Evolutionary conservation across 164 flowering plant genomes (phyloP).

Genomic region (Akebia trifoliata): DNA sequence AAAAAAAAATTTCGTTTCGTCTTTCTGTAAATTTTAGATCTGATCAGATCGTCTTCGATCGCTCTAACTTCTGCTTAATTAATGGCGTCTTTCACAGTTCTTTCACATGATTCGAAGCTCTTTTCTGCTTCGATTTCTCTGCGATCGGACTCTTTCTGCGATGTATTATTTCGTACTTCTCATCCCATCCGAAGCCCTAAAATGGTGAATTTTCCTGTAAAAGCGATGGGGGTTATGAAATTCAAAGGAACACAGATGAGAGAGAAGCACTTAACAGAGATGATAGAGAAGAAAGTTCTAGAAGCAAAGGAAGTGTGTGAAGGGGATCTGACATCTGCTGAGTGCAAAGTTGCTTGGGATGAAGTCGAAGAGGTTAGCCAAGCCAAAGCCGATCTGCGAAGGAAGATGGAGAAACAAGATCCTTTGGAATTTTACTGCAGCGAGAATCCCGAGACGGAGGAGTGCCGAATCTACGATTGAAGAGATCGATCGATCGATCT

Average conservation of each 20-base stretch:
- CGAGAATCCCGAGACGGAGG: slow-evolving; percentile 72
- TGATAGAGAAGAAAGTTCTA: slow-evolving; percentile 71
- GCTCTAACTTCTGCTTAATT: slow-evolving; percentile 1
- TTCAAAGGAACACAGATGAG: slow-evolving; percentile 71
- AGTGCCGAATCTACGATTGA: slow-evolving; percentile 72
- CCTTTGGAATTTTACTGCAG: slow-evolving; percentile 57
- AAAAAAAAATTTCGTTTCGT: too few species aligned
- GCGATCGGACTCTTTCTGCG: not conserved
- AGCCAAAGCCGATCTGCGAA: slow-evolving; percentile 68
- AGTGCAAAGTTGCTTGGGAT: slow-evolving; percentile 86
- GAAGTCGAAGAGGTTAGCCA: slow-evolving; percentile 86
- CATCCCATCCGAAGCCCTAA: not conserved
- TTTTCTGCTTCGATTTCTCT: slow-evolving; percentile 1
- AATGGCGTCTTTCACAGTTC: slow-evolving; percentile 12
- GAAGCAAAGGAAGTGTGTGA: slow-evolving; percentile 71
- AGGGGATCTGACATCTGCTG: slow-evolving; percentile 45
- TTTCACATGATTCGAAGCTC: not conserved
- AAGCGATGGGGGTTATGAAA: slow-evolving; percentile 37
- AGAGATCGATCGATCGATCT: too few species aligned
- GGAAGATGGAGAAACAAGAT: slow-evolving; percentile 48
- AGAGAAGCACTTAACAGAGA: slow-evolving; percentile 59
- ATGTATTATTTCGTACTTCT: slow-evolving; percentile 3
- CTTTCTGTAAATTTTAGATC: too few species aligned
- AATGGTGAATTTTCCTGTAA: not conserved
- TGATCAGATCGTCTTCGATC: slow-evolving; percentile 1